A percentile compares a stretch with the other conserved stretches of the same genome.
These are phyloP conservation scores for Penicillium sp. DNA, from an alignment of 2,329 filamentous ascomycete species.

Conservation along the genomic window DNA sequence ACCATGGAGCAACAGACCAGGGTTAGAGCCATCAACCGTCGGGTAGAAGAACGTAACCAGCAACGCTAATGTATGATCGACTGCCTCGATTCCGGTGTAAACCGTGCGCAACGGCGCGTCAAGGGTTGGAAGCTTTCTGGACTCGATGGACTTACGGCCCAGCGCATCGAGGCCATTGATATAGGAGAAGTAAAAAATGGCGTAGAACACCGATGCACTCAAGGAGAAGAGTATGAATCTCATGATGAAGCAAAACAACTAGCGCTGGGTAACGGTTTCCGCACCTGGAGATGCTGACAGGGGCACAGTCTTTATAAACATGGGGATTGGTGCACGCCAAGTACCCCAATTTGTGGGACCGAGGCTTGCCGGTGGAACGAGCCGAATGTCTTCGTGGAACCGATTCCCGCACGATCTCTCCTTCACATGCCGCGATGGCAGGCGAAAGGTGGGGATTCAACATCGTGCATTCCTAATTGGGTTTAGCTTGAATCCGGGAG, in stretches of 20 bases:
- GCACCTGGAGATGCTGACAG: no score
- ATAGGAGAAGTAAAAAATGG: slow-evolving; percentile 35
- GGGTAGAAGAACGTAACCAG: slow-evolving; percentile 44
- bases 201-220: slow-evolving; percentile 33
- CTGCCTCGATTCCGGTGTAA: slow-evolving; percentile 35
- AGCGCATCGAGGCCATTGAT: slow-evolving; percentile 33
- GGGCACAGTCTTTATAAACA: background rate
- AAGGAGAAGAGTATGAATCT: slow-evolving; percentile 32
- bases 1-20: slow-evolving; percentile 38
- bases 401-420: background rate
- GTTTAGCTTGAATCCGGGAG: slow-evolving; percentile 3
- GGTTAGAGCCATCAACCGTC: slow-evolving; percentile 39
- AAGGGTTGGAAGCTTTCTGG: slow-evolving; percentile 28
- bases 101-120: slow-evolving; percentile 31
- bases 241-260: slow-evolving; percentile 11
- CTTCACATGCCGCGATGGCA: background rate
- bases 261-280: background rate
- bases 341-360: background rate
- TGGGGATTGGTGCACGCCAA: background rate
- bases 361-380: background rate
- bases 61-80: slow-evolving; percentile 34
- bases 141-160: slow-evolving; percentile 19
- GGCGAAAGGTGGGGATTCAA: background rate
- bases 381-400: background rate
- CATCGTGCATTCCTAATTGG: slow-evolving; percentile 20